Base-by-base conservation (phyloP, 106 monocot species). In the Narthecium ossifragum region DNA sequence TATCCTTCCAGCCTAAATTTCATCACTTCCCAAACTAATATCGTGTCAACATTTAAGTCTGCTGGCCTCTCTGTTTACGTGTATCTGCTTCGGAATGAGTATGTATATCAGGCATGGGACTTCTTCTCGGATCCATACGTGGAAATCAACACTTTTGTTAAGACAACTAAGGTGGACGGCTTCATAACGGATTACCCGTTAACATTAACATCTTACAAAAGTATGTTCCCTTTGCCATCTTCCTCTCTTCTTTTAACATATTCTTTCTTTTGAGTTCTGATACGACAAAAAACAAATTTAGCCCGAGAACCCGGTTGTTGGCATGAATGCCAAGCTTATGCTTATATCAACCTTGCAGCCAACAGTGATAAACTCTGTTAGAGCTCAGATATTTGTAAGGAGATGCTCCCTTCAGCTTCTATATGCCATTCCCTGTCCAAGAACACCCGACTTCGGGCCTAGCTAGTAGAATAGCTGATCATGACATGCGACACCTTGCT, bases 141-240 rank as follows among this genome's bases (percentile, higher is more conserved):
- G 50, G 80, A 94, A 70, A 79, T 85, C 22, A 85, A 85, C 46
- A 52, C 70, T 26, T 85, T 59, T 56, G 55, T 81, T 15, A 22
- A 31, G 4, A 76, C 34, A 39, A 65, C 70, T 25, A 22, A 17
- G 0, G 66, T 88, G 2, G 77, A 85, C 61, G 88, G 88, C 2
- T 25, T 89, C 29, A 89, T 93, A 27, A 83, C 89, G 23, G 93
- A 88, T 43, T 89, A 59, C 51, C 93, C 93, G 9, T 57, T 13
- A 8, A 77, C 88, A 26, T 77, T 70, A 32, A 66, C 34, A 47
- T 32, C 38, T 38, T 94, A 83, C 68, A 85, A 73, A 64, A 83
- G 92, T 88, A 73, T 33, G 79, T 51, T 15, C 27, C 5, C 4
- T 26, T 15, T 2, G 17, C 9, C 43, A 11, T 43, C 43, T 43